Base-by-base conservation (phyloP, 1,284 basidiomycete genomes). In the Moesziomyces aphidis region DNA sequence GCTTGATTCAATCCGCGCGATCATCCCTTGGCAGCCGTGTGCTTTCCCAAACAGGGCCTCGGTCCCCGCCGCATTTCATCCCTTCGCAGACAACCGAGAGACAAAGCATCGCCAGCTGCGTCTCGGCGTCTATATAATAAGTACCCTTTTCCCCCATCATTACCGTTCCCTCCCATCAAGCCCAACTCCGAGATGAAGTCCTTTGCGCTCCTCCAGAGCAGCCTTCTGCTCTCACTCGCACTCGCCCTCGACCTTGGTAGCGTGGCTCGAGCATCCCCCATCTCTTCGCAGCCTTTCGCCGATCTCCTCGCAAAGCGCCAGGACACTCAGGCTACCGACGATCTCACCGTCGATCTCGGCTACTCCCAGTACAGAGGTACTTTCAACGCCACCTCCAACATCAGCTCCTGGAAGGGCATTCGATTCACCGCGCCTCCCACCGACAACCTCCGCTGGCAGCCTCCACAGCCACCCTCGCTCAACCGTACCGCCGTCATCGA, bases 371-470 rank as follows among this genome's bases (percentile, higher is more conserved):
- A 70, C 61, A 43, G 26, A 19, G 67, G 67, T 1, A 60, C 54
- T 1, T 57, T n/a, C 58, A 70, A 70, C 50, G 28, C 42, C 11
- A 54, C 57, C 43, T 50, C 67, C 11, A 36, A 45, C 22, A 54
- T 70, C 61, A 64, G 51, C 42, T 47, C 61, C 1, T 71, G 62
- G 62, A 65, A 66, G 34, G 75, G 73, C 10, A 74, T 77, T 47
- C 75, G 72, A 44, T 77, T 67, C 48, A 58, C 72, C 17, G 53
- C 57, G 7, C 54, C 72, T 24, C 71, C 71, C 6, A 58, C 59
- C 1, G 60, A 50, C 26, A 19, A 57, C 2, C 57, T 68, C n/a
- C 63, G 75, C 19, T 77, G 74, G 57, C 53, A 70, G 52, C 34
- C 55, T 43, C 59, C 74, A 5, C 56, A 61, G 23, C 50, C 74